Evolutionary conservation across 2,329 filamentous ascomycete genomes (phyloP).

Genomic region (Exophiala calicioides): DNA sequence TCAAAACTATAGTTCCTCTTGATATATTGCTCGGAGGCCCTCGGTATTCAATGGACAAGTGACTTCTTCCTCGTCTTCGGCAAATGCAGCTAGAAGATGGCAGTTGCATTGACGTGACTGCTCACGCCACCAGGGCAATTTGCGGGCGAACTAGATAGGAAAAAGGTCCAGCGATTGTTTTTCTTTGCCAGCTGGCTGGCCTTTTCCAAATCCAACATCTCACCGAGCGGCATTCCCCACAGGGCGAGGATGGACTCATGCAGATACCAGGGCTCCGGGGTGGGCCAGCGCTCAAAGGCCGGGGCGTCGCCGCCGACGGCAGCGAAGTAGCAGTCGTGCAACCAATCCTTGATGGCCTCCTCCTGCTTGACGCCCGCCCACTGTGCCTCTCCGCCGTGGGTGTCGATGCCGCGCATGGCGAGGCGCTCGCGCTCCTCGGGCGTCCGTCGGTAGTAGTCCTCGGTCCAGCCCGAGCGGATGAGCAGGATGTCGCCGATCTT

Average conservation of each 20-base stretch:
- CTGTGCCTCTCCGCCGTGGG: slow-evolving; percentile 40
- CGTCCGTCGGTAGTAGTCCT: slow-evolving; percentile 55
- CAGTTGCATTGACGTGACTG: slow-evolving; percentile 47
- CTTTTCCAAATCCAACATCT: slow-evolving; percentile 49
- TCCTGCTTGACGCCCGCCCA: slow-evolving; percentile 57
- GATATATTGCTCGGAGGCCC: too few species aligned
- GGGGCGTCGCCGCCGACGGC: slow-evolving; percentile 65
- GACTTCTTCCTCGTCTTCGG: not conserved
- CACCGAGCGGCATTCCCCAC: slow-evolving; percentile 49
- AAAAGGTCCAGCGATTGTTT: slow-evolving; percentile 43
- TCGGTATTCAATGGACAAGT: not conserved
- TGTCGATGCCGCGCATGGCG: slow-evolving; percentile 34
- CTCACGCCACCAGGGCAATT: slow-evolving; percentile 46
- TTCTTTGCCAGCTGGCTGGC: slow-evolving; percentile 40
- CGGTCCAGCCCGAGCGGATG: slow-evolving; percentile 63
- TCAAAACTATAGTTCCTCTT: too few species aligned
- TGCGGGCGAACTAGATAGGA: slow-evolving; percentile 45
- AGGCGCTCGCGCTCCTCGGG: slow-evolving; percentile 37
- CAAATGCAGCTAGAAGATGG: slow-evolving; percentile 38
- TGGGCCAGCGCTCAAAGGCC: slow-evolving; percentile 65
- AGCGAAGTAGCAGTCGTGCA: slow-evolving; percentile 69
- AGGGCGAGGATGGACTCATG: slow-evolving; percentile 46
- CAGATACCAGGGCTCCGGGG: slow-evolving; percentile 39
- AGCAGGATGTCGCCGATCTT: slow-evolving; percentile 66
- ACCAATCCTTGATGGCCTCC: slow-evolving; percentile 61